phyloP scores from a whole-genome alignment of 768 basidiomycete species.

The Leccinum disarticulatum region DNA sequence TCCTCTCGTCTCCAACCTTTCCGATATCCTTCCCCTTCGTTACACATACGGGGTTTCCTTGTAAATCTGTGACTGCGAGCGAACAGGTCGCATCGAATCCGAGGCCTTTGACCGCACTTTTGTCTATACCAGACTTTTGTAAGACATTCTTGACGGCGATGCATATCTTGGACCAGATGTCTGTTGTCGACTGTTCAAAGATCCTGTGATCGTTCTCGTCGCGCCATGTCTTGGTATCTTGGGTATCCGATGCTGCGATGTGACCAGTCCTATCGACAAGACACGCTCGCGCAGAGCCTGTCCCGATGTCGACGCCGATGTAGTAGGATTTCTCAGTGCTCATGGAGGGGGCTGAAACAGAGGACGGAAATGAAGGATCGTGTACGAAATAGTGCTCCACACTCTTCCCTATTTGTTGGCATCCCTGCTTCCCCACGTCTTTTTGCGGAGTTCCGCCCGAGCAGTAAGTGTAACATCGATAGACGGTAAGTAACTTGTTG shows the following conservation, averaged over 20 bases:
- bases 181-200: slow-evolving; percentile 91
- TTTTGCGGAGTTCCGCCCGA: background rate
- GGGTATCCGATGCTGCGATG: slow-evolving; percentile 75
- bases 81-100: slow-evolving; percentile 98
- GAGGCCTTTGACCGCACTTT: slow-evolving; percentile 73
- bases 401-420: background rate
- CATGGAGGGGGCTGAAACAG: slow-evolving; percentile 28
- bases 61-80: slow-evolving; percentile 75
- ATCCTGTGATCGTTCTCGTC: slow-evolving; percentile 83
- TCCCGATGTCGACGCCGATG: slow-evolving; percentile 85
- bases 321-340: slow-evolving; percentile 46
- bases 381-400: slow-evolving; percentile 17
- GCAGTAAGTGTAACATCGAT: background rate
- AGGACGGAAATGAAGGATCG: slow-evolving; percentile 1
- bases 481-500: background rate
- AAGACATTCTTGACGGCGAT: slow-evolving; percentile 64
- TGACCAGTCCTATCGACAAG: slow-evolving; percentile 70
- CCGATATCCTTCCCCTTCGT: slow-evolving; percentile 69
- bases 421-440: background rate
- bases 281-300: slow-evolving; percentile 88
- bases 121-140: slow-evolving; percentile 50
- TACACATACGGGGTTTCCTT: slow-evolving; percentile 74
- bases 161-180: slow-evolving; percentile 81
- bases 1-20: slow-evolving; percentile 60
- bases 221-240: slow-evolving; percentile 84